These are phyloP conservation scores for Paragyromitra xinjiangensis DNA, from an alignment of 495 filamentous ascomycete genomes.

Conservation along the genomic window DNA sequence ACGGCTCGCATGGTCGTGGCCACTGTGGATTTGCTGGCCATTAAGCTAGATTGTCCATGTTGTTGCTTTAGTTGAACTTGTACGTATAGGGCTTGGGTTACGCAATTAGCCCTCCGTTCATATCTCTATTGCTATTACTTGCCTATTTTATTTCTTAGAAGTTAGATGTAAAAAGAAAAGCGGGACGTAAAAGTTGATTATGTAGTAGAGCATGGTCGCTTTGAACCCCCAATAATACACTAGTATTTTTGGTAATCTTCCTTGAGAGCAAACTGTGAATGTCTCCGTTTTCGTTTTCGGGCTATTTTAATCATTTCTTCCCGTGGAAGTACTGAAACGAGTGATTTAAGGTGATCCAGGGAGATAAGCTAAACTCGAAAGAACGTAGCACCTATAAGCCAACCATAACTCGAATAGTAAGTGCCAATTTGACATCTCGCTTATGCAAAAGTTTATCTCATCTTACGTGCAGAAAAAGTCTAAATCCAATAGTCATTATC, in stretches of 20 bases:
- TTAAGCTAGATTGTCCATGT: background rate
- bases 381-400: too few species aligned
- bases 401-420: too few species aligned
- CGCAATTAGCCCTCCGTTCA: slow-evolving; percentile 8
- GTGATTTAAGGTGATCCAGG: background rate
- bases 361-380: too few species aligned
- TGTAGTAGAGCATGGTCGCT: slow-evolving; percentile 18
- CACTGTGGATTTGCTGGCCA: background rate
- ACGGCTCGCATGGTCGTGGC: background rate
- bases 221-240: slow-evolving; percentile 27
- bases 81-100: slow-evolving; percentile 24
- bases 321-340: background rate
- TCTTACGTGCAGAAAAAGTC: too few species aligned
- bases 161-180: slow-evolving; percentile 2
- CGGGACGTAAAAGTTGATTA: slow-evolving; percentile 26
- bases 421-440: too few species aligned
- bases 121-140: slow-evolving; percentile 4
- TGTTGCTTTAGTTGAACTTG: slow-evolving; percentile 9
- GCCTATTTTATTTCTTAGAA: background rate
- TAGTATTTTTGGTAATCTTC: slow-evolving; percentile 4
- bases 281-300: background rate
- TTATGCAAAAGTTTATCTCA: too few species aligned
- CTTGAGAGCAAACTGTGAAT: background rate
- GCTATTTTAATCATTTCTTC: background rate
- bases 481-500: too few species aligned